Percentiles rank a stretch among this genome's conserved stretches.
phyloP scores from a whole-genome alignment of 2,329 filamentous ascomycete genomes.

The Colletotrichum salicis region DNA sequence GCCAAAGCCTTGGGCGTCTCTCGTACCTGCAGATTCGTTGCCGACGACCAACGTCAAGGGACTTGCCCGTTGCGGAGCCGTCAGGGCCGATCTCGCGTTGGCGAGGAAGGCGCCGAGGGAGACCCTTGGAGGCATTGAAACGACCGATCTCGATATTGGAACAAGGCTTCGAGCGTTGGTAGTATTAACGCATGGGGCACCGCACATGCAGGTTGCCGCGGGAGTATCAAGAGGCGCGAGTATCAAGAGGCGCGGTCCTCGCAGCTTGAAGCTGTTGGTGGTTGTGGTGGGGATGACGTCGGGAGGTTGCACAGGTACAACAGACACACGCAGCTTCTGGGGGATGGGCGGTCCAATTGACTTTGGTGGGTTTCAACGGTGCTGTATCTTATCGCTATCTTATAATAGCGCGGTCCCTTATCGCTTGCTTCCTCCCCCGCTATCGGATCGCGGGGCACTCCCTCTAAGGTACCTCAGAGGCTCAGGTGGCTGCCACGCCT shows the following conservation, averaged over 20 bases:
- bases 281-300: constrained; percentile 22
- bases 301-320: not conserved
- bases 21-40: constrained; percentile 73
- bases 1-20: not conserved
- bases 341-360: not conserved
- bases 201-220: not conserved
- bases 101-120: constrained; percentile 64
- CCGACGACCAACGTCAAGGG: constrained; percentile 72
- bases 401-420: not conserved
- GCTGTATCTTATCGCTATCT: constrained; percentile 1
- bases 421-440: not conserved
- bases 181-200: not conserved
- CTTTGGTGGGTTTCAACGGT: constrained; percentile 4
- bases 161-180: not conserved
- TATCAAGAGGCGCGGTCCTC: not conserved
- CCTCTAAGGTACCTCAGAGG: no score
- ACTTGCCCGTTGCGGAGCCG: constrained; percentile 53
- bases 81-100: constrained; percentile 59
- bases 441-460: constrained; percentile 24
- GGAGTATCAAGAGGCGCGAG: not conserved
- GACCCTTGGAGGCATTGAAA: constrained; percentile 44
- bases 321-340: not conserved
- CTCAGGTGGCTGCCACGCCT: not conserved
- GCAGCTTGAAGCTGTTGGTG: not conserved
- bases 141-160: not conserved